A percentile compares a stretch with the other conserved stretches of the same genome.
These are phyloP conservation scores for Paratinospora sagittata DNA, from an alignment of 164 flowering plant genomes.

Conservation along the genomic window DNA sequence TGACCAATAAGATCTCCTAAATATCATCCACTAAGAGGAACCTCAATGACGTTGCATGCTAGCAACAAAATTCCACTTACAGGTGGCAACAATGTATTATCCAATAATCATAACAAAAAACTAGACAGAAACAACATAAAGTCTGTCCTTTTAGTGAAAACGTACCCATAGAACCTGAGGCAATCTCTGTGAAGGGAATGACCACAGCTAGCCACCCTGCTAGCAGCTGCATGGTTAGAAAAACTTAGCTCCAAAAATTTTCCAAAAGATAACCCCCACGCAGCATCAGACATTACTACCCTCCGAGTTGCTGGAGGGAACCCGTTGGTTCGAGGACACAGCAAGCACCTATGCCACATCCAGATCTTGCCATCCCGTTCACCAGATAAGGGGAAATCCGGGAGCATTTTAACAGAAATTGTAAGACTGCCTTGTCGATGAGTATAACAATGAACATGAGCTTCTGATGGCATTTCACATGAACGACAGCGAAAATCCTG, in stretches of 20 bases:
- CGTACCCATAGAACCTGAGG: conserved; percentile 98
- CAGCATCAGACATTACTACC: conserved; percentile 97
- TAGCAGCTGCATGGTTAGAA: conserved; percentile 99
- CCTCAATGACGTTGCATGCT: background rate
- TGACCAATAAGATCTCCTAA: background rate
- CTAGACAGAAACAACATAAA: background rate
- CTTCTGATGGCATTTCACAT: conserved; percentile 95
- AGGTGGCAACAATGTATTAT: background rate
- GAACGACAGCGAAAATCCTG: conserved; percentile 71
- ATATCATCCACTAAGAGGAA: background rate
- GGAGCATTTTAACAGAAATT: conserved; percentile 83
- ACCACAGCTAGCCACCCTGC: conserved; percentile 98
- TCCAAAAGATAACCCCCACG: conserved; percentile 99
- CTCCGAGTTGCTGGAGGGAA: conserved; percentile 94
- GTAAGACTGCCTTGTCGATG: conserved; percentile 96
- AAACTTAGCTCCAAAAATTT: conserved; percentile 99
- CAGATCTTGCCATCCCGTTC: conserved; percentile 93
- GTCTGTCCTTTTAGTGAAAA: background rate
- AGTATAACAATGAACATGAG: conserved; percentile 96
- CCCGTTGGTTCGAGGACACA: conserved; percentile 70
- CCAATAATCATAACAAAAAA: background rate
- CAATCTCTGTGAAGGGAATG: conserved; percentile 98
- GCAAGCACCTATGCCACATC: conserved; percentile 99
- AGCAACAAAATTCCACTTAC: background rate
- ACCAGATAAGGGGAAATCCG: conserved; percentile 67